Evolutionary conservation across 495 filamentous ascomycete genomes (phyloP).

Genomic region (Penicillium canescens): DNA sequence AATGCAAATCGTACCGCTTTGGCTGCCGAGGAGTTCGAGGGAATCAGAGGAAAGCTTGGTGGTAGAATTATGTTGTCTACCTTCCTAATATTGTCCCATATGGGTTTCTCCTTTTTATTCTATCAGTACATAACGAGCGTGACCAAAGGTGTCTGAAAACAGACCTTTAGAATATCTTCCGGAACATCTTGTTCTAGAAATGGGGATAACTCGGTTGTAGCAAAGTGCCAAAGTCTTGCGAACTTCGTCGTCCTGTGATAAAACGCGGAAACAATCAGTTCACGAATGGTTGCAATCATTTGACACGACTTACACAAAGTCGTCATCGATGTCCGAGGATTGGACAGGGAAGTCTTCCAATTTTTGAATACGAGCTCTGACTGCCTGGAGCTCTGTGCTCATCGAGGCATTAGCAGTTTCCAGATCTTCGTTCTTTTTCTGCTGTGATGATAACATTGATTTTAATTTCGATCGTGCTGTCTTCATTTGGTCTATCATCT

Average conservation of each 20-base stretch:
- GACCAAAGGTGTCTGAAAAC: neutral
- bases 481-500: conserved; percentile 18
- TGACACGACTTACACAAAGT: conserved; percentile 12
- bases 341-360: conserved; percentile 11
- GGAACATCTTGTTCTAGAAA: conserved; percentile 11
- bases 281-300: neutral
- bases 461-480: conserved; percentile 14
- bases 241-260: conserved; percentile 2
- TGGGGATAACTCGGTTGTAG: conserved; percentile 8
- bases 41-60: conserved; percentile 5
- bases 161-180: conserved; percentile 11
- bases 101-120: conserved; percentile 6
- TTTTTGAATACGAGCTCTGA: conserved; percentile 1
- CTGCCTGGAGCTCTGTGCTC: conserved; percentile 9
- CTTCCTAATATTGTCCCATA: conserved; percentile 8
- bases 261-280: neutral
- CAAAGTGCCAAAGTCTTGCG: conserved; percentile 6
- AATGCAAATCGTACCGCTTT: conserved; percentile 19
- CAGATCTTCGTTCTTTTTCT: conserved; percentile 13
- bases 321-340: conserved; percentile 9
- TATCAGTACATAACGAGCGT: neutral
- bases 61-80: conserved; percentile 1
- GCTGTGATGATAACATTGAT: conserved; percentile 1
- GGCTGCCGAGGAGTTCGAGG: conserved; percentile 16
- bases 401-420: conserved; percentile 9